Base-by-base conservation (phyloP, 73 alveolate species). In the Tetrahymena borealis region DNA sequence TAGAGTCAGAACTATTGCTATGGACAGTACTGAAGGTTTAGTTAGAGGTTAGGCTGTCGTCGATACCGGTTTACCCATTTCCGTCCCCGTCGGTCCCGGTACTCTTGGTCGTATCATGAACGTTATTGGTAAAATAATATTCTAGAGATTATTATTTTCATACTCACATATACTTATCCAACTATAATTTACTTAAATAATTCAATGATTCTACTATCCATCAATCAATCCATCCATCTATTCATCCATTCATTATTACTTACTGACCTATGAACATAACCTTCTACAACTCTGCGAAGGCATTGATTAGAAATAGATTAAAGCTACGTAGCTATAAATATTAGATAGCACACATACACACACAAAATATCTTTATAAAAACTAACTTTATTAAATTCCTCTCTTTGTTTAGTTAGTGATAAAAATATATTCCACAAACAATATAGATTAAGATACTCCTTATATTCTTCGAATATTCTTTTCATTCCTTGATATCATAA, bases 1-100 rank as follows among this genome's bases (percentile, higher is more conserved):
- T 97, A 97, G 96, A 95, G 99, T 97, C 96, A 97, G 99, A 91
- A 97, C 99, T 90, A 98, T 98, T 90, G 99, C 99, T 90, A 91
- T 98, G 97, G 99, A 98, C 96, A 96, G 99, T 92, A 98, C 99
- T 32, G 99, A 98, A 78, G 99, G 99, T 78, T 96, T 98, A 78
- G 97, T 97, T 39, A 94, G 99, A 90, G 99, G 99, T 37, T 96
- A 98, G 95, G 93, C 95, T 78, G 99, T 97, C 91, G 78, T 78
- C 38, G 98, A 97, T 95, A 96, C 99, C 11, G 99, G 99, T 33
- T 96, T 95, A 31, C 99, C 99, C 90, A 98, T 97, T 92, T 94
- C 96, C 20, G 99, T 98, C 39, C 99, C 99, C 24, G 99, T 98
- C 39, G 99, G 99, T 6, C 98, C 99, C 79, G 99, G 96, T 85